Base-by-base conservation (phyloP, 306 rosid genomes). In the Albizia julibrissin region DNA sequence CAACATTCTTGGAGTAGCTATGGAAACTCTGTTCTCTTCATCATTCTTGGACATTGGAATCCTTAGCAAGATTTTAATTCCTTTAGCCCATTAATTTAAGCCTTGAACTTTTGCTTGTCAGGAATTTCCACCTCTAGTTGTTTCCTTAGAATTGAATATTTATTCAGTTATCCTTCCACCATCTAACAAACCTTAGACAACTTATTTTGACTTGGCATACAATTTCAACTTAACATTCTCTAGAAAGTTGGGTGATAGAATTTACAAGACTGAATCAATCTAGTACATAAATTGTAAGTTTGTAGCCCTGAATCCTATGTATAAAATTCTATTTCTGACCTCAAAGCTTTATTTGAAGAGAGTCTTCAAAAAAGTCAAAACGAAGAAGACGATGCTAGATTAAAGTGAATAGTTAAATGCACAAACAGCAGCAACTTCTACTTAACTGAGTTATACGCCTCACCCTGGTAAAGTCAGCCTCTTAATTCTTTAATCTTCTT, bases 351-450 rank as follows among this genome's bases (percentile, higher is more conserved):
- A 66, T 46, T 54, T 56, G 75, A 11, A 65, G 73, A 47, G 80
- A 46, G 79, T 24, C 31, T 29, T 65, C 33, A 64, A 77, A 81
- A 37, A 44, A 73, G 33, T 15, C 69, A 19, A 44, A 58, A 74
- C 37, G 62, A 19, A 56, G 31, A 39, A 46, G 76, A 27, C 7
- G 1, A 39, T 15, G 27, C 27, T 16, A 80, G 26, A 74, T 11
- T 64, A 15, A 74, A 14, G 19, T 14, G 34, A 72, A 22, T 39
- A 58, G 10, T 19, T 21, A 40, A 27, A 49, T 54, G 75, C 64
- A 65, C 54, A 79, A 78, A 78, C 27, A 75, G 52, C 26, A 80
- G 76, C 79, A 79, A 5, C 76, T 22, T 21, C 16, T 78, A 75
- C 52, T 39, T 64, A 82, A 52, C 31, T 62, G 4, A 64, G 42